These are phyloP conservation scores for Vitis hybrid DNA, from an alignment of 177 flowering plant species.

Conservation along the genomic window DNA sequence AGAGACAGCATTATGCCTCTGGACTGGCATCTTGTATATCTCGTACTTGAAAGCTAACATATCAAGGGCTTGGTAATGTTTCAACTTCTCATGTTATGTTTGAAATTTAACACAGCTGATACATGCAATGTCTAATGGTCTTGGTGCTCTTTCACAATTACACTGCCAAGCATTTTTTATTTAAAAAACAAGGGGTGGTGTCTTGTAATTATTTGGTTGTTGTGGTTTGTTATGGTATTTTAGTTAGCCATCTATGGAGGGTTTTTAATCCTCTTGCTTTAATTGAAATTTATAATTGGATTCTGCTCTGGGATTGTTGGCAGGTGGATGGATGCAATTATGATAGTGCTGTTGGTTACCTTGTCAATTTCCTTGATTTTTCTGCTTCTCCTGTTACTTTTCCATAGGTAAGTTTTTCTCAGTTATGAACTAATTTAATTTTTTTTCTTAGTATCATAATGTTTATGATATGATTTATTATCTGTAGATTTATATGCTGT, in stretches of 20 bases:
- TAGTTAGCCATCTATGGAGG: no score
- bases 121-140: not conserved
- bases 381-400: conserved; percentile 70
- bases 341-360: conserved; percentile 58
- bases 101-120: not conserved
- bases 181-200: no score
- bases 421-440: not conserved
- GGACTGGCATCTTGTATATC: conserved; percentile 86
- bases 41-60: conserved; percentile 57
- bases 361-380: conserved; percentile 61
- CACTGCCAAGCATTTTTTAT: no score
- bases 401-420: conserved; percentile 67
- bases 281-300: conserved; percentile 2
- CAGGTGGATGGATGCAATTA: conserved; percentile 88
- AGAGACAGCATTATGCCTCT: conserved; percentile 81
- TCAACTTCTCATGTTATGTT: not conserved
- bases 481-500: not conserved
- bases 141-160: no score
- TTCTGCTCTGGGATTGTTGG: conserved; percentile 13
- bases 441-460: not conserved
- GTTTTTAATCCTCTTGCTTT: not conserved
- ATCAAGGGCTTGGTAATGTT: conserved; percentile 62
- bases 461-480: not conserved
- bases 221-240: no score
- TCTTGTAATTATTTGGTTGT: no score